Conservation (phyloP, 768 basidiomycete genomes). For the Tulasnella sp. region DNA sequence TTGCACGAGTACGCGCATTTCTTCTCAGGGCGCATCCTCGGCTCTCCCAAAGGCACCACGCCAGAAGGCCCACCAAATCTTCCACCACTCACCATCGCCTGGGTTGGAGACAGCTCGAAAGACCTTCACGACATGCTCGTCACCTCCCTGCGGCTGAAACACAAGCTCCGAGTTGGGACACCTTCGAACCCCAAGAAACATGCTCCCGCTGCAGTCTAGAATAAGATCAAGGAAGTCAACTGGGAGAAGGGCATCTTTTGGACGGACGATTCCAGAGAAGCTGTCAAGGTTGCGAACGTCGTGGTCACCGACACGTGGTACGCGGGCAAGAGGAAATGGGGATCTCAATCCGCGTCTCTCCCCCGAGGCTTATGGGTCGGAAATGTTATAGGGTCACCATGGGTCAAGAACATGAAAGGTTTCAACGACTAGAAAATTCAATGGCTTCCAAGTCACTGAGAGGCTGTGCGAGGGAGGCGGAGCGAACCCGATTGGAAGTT, state of each 20-base stretch:
- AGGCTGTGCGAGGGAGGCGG: conserved; percentile 68
- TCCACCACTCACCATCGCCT: conserved; percentile 79
- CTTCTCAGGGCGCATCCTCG: conserved; percentile 36
- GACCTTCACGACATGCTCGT: conserved; percentile 98
- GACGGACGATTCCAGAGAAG: conserved; percentile 73
- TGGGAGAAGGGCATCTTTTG: conserved; percentile 68
- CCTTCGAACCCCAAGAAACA: no score
- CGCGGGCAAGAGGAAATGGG: no score
- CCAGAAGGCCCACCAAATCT: no score
- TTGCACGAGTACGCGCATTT: conserved; percentile 65
- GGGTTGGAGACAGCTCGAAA: conserved; percentile 92
- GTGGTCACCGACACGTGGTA: no score
- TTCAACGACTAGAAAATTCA: conserved; percentile 71
- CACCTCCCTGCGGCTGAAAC: no score
- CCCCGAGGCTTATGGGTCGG: conserved; percentile 9
- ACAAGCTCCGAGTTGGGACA: no score
- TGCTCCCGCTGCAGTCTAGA: conserved; percentile 67
- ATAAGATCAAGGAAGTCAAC: conserved; percentile 63
- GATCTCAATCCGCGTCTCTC: background rate
- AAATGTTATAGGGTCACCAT: conserved; percentile 81
- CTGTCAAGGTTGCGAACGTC: conserved; percentile 59
- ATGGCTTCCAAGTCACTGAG: conserved; percentile 93
- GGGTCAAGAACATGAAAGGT: conserved; percentile 77
- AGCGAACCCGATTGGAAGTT: conserved; percentile 83
- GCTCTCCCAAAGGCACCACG: no score